Base-by-base conservation (phyloP, 331 rosid genomes). In the Spiraea crenata region DNA sequence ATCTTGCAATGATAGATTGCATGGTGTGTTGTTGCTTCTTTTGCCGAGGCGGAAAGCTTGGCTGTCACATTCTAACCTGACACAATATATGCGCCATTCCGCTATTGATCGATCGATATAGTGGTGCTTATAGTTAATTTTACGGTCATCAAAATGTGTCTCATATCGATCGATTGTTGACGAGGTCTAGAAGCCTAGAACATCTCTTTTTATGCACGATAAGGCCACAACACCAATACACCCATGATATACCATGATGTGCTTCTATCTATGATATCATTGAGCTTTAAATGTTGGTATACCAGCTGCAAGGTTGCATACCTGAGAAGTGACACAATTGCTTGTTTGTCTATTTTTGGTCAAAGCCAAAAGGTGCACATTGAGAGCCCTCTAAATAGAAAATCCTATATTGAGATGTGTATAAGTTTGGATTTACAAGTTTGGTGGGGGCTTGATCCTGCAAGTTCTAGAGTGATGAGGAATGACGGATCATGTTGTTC, bases 21-120 rank as follows among this genome's bases (percentile, higher is more conserved):
- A 42, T 9, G 74, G 73, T 65, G 84, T 65, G 63, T 72, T 65
- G 19, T 58, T 78, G 81, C 75, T 76, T 77, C 88, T 76, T 74
- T 76, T 40, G 45, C 67, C 3, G n/a, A 57, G 39, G 45, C 61
- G 58, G 63, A 77, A 75, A 60, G 52, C 70, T 46, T 25, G 72
- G 56, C 56, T 75, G 72, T 70, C 44, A 42, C 70, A 42, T 34
- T 6, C 65, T 74, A 63, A 81, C 59, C 69, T 20, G 79, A 67
- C 63, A 49, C 57, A 45, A 76, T 35, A 40, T 68, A 48, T 19
- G 45, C 38, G 38, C 31, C 31, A 25, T 25, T 25, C 31, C 31
- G 31, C 31, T 0, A 25, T 25, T 25, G 31, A 25, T 4, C 17
- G 11, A 35, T n/a, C 1, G 0, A 38, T 57, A 11, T 17, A 61